Base-by-base conservation (phyloP, 1,284 basidiomycete genomes). In the Porogramme epimiltina region DNA sequence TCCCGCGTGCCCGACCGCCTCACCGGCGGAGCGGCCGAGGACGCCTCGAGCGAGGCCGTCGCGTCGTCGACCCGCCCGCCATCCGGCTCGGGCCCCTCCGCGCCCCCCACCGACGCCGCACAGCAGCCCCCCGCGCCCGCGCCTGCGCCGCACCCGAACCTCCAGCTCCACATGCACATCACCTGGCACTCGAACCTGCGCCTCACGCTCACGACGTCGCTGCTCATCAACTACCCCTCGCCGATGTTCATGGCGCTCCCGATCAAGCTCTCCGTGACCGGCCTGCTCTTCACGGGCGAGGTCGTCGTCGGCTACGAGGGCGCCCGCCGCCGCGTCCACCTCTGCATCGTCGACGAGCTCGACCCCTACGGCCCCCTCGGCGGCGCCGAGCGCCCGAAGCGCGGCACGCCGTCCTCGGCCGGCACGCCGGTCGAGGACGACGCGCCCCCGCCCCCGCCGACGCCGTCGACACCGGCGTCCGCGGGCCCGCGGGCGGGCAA, bases 181-280 rank as follows among this genome's bases (percentile, higher is more conserved):
- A 79, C 80, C 42, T 90, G 89, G 86, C 79, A 85, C 51, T 89
- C 90, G 13, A 84, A 92, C 68, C 74, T 92, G 3, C 87, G 89
- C 19, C 76, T 92, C 59, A 91, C 89, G 2, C 79, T 99, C 56
- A 85, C 87, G n/a, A 98, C 96, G 0, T 93, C 91, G 10, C 80
- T 99, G 18, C 83, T 95, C 58, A 95, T 99, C 70, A 98, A 98
- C 73, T 97, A 98, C 68, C 95, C 96, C 1, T 91, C 91, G 0
- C 85, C 89, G 0, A 84, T 89, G 64, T 98, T 99, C 78, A 98
- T 99, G 94, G 87, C 89, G 6, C 80, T 99, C 18, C 97, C 97
- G 2, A 90, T 99, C 66, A 90, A 91, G 64, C 84, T 99, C 42
- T 89, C 87, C 16, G 85, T 98, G 20, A 96, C 90, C 0, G 93